phyloP scores from a whole-genome alignment of 306 rosid species.

The Ormosia emarginata region DNA sequence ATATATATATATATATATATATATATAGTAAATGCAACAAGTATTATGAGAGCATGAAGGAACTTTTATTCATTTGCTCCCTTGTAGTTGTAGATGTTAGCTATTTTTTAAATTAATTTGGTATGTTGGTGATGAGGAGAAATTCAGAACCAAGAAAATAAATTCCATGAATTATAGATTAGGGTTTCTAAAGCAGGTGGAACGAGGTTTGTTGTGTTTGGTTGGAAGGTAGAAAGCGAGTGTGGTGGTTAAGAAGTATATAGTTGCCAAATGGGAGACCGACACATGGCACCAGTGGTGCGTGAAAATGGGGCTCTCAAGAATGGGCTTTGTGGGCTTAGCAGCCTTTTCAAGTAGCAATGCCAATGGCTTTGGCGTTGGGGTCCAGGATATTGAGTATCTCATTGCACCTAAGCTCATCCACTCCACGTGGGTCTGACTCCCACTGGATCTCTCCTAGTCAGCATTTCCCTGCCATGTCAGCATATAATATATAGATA shows the following conservation, averaged over 20 bases:
- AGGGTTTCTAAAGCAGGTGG: background rate
- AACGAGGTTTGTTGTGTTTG: background rate
- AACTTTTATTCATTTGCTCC: background rate
- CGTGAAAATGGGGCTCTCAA: constrained; percentile 32
- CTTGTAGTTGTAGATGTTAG: background rate
- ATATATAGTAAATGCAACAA: background rate
- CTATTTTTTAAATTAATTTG: background rate
- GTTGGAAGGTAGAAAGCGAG: constrained; percentile 18
- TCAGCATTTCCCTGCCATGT: constrained; percentile 28
- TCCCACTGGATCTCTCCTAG: background rate
- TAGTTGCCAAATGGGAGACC: constrained; percentile 17
- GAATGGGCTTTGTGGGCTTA: constrained; percentile 56
- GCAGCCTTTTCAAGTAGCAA: constrained; percentile 26
- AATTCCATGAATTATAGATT: background rate
- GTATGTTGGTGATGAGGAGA: background rate
- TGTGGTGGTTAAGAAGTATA: background rate
- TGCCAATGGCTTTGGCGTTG: constrained; percentile 23
- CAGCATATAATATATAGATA: background rate
- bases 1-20: too few relatives aligned
- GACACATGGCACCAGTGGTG: constrained; percentile 29
- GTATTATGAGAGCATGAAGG: background rate
- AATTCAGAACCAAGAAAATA: background rate
- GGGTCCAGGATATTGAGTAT: background rate
- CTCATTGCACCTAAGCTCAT: constrained; percentile 5
- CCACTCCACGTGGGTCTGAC: constrained; percentile 44